Evolutionary conservation across 495 filamentous ascomycete species (phyloP), one percentile per base, ranked within the genome.

Genomic region (Lasiosphaeria miniovina): DNA sequence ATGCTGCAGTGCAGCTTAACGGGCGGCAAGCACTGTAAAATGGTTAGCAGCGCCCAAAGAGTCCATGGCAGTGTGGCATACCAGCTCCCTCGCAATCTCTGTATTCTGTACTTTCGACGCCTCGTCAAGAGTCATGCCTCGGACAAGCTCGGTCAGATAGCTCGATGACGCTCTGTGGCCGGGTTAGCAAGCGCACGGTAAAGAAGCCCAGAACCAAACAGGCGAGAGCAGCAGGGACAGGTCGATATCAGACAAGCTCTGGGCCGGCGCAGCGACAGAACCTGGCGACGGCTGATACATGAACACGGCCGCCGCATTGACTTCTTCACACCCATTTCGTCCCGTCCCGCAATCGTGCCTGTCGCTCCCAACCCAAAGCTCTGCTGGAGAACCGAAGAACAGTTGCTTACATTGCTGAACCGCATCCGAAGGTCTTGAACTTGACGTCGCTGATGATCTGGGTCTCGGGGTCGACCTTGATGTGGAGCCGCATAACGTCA

Each of bases 1-100:
- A 99, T 96, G 59, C 93, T 97, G 83, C 95, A 99, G 77, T 99
- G 95, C 35, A 97, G 74, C 77, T 98, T 98, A 52, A 98, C 94
- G 45, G 94, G 94, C 12, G 94, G 94, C 65, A 94, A 75, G 68
- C 94, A 96, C 62, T 69, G 38, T 4, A 34, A 15, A 14, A 36
- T 36, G 33, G 54, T 60, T 14, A 61, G 54, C 9, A 24, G 11
- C 36, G 32, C 9, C 31, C 43, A 46, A 0, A 4, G 7, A 35
- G 10, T 17, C 36, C 38, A 15, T 11, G 5, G 3, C n/a, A 15
- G 32, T 3, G 9, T 17, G 0, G 59, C 65, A 31, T 63, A 69
- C 67, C 50, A 98, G 79, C 75, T 99, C 95, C 80, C 93, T 92
- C 24, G 95, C 91, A 73, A 99, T 97, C 76, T 98, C 91, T 2